Base-by-base conservation (phyloP, 805 yeast species). In the Torulaspora microellipsoides region DNA sequence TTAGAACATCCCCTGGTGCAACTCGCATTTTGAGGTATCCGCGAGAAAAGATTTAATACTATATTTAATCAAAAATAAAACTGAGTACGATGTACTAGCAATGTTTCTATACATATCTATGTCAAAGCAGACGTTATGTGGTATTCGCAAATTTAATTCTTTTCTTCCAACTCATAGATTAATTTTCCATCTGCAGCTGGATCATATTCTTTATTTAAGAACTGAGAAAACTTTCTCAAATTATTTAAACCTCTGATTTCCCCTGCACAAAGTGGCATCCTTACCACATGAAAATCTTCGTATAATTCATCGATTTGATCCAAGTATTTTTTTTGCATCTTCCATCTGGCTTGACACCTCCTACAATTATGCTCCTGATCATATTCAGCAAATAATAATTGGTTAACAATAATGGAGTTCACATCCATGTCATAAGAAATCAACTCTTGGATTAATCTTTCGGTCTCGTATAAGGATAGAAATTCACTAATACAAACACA, bases 401-500 rank as follows among this genome's bases (percentile, higher is more conserved):
- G 99, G 70, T 93, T 93, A 42, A 95, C 95, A 50, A 93, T 90
- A 59, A 93, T 93, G 31, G 96, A 85, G 67, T 89, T 91, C 50
- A 95, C 96, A 66, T 93, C 99, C 83, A 93, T 93, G 53, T 89
- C 85, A 68, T 87, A 93, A 42, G 91, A 81, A 68, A 89, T 84
- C 64, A 93, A 78, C 65, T 93, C 99, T 71, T 93, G 99, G 54
- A 93, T 86, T 81, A 93, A 79, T 70, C 99, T 82, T 70, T 93
- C 99, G 14, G 98, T 91, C 68, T 93, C 99, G 67, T 93, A 93
- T 37, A 93, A 73, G 1, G 98, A 90, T 61, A 93, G 75, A 68
- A 93, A 93, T 70, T 93, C 99, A 38, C 97, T 88, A 53, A 93
- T 93, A 69, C 99, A 93, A 34, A 93, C 99, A 69, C 97, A 93